Conservation (phyloP, 108 stramenopile species). For the Cyclotella choctawhatcheeana region DNA sequence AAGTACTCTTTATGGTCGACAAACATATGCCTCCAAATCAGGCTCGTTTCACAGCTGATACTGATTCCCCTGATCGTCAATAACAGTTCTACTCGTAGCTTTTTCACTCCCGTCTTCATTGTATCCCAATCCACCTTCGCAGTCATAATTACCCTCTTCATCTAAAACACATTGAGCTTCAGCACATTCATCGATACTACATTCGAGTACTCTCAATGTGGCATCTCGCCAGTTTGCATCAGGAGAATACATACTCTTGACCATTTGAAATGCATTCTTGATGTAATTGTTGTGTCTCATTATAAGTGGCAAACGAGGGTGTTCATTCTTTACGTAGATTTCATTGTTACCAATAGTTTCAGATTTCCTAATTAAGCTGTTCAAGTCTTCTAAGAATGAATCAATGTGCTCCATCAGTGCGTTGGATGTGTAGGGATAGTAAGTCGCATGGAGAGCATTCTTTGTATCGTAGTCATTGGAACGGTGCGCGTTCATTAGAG, state of each 20-base stretch:
- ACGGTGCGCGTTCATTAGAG: constrained; percentile 57
- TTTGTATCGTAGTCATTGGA: constrained; percentile 45
- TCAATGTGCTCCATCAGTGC: constrained; percentile 63
- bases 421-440: constrained; percentile 44
- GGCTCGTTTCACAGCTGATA: neutral
- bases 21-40: neutral
- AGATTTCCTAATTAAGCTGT: constrained; percentile 23
- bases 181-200: constrained; percentile 10
- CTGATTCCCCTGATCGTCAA: neutral
- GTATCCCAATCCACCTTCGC: constrained; percentile 8
- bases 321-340: constrained; percentile 18
- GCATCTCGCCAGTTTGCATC: constrained; percentile 17
- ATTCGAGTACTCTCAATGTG: constrained; percentile 7
- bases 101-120: constrained; percentile 9
- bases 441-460: constrained; percentile 48
- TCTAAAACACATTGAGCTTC: constrained; percentile 3
- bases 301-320: constrained; percentile 54
- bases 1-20: no score
- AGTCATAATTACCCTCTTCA: neutral
- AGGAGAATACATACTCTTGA: constrained; percentile 25
- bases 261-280: constrained; percentile 47
- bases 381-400: constrained; percentile 42
- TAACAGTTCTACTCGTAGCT: constrained; percentile 8
- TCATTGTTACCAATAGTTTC: constrained; percentile 30
- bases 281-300: constrained; percentile 58